phyloP scores from a whole-genome alignment of 768 basidiomycete species.

The Agaricus bisporus region DNA sequence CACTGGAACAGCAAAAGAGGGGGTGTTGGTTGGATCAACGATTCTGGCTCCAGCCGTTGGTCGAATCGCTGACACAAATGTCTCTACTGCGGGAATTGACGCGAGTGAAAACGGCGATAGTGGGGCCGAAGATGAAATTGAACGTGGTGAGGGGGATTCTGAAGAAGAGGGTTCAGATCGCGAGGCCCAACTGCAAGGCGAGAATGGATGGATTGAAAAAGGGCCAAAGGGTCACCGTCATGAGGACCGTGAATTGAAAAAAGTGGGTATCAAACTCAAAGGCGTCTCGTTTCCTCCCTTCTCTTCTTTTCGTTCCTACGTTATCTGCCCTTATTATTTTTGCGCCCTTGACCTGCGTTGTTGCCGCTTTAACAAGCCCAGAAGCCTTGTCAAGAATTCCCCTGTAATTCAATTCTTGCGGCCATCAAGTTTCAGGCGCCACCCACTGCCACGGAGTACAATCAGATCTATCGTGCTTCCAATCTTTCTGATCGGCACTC shows the following conservation, averaged over 20 bases:
- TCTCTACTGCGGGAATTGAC: slow-evolving; percentile 3
- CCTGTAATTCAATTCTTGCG: neutral
- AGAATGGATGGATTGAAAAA: slow-evolving; percentile 41
- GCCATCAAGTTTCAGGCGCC: neutral
- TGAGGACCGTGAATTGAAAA: slow-evolving; percentile 89
- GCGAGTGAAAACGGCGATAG: neutral
- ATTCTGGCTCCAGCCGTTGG: neutral
- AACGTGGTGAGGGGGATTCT: slow-evolving; percentile 20
- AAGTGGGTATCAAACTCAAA: slow-evolving; percentile 39
- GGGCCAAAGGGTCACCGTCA: slow-evolving; percentile 82
- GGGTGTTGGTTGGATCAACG: slow-evolving; percentile 3
- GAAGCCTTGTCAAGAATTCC: neutral
- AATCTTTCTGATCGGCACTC: neutral
- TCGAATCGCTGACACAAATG: neutral
- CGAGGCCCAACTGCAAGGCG: slow-evolving; percentile 30
- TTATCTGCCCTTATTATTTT: neutral
- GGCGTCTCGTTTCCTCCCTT: neutral
- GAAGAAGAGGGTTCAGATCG: slow-evolving; percentile 27
- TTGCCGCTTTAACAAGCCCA: neutral
- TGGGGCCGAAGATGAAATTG: slow-evolving; percentile 16
- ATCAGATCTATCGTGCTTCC: neutral
- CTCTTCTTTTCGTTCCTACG: neutral
- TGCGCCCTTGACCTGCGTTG: neutral
- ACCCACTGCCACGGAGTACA: neutral
- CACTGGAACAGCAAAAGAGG: slow-evolving; percentile 9